phyloP scores from a whole-genome alignment of 306 rosid species.

The Vachellia pachyceras region DNA sequence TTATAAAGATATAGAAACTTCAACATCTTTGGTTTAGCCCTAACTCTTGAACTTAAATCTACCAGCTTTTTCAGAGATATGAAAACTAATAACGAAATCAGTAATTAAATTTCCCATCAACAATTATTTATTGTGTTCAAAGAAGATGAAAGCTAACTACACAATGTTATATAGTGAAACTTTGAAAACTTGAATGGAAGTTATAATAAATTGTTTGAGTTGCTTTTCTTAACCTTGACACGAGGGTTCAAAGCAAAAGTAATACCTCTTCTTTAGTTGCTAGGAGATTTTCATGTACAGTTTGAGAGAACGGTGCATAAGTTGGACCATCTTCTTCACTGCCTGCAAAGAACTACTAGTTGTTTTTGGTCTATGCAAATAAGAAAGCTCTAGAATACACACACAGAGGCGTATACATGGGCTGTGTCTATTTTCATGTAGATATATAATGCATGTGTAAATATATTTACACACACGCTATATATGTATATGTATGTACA shows the following conservation, averaged over 20 bases:
- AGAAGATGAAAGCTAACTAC: background rate
- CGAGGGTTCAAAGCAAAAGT: constrained; percentile 16
- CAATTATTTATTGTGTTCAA: background rate
- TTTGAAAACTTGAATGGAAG: background rate
- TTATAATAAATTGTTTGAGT: constrained; percentile 12
- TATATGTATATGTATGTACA: too few relatives aligned
- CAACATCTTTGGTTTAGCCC: background rate
- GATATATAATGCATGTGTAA: background rate
- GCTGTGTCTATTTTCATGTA: too few relatives aligned
- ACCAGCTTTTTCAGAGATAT: background rate
- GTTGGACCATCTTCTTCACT: constrained; percentile 54
- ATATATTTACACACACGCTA: background rate
- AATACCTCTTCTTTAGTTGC: constrained; percentile 54
- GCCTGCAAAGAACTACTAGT: constrained; percentile 48
- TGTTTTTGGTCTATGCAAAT: background rate
- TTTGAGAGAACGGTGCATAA: constrained; percentile 59
- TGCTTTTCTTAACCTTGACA: background rate
- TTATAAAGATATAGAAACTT: constrained; percentile 22
- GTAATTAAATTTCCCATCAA: constrained; percentile 15
- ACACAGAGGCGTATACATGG: background rate
- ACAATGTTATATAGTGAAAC: background rate
- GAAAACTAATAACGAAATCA: constrained; percentile 8
- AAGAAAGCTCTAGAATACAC: background rate
- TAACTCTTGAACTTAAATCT: constrained; percentile 4
- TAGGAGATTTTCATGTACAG: constrained; percentile 63